Conservation (phyloP, 495 filamentous ascomycete species). For the Podospora comata region DNA sequence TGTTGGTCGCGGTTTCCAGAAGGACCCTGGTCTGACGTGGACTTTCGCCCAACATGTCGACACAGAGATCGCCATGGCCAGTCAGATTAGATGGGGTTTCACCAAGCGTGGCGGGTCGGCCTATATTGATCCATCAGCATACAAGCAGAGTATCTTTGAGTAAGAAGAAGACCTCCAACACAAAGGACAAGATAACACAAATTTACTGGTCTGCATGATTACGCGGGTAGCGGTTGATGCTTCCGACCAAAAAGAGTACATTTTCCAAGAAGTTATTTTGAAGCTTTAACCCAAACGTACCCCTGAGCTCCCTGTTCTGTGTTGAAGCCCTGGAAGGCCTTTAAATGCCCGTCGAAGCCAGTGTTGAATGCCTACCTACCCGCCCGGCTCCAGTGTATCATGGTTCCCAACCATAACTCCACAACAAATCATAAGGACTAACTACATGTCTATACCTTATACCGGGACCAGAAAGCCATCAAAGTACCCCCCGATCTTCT, state of each 20-base stretch:
- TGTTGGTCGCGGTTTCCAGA: slow-evolving; percentile 63
- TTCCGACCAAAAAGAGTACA: no score
- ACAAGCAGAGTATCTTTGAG: slow-evolving; percentile 12
- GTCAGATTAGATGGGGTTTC: slow-evolving; percentile 13
- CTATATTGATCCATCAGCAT: slow-evolving; percentile 11
- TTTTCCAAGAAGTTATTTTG: no score
- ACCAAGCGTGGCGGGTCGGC: slow-evolving; percentile 10
- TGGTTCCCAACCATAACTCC: no score
- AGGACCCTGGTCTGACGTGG: slow-evolving; percentile 66
- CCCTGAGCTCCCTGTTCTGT: not conserved
- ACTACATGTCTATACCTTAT: not conserved
- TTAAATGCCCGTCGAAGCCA: not conserved
- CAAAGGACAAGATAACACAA: no score
- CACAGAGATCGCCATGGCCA: slow-evolving; percentile 15
- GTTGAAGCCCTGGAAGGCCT: not conserved
- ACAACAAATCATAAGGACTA: no score
- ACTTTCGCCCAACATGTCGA: slow-evolving; percentile 30
- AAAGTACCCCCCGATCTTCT: not conserved
- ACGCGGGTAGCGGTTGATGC: no score
- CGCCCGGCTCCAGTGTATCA: no score
- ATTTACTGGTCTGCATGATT: no score
- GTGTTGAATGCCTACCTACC: not conserved
- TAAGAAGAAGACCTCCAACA: not conserved
- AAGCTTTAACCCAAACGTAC: no score
- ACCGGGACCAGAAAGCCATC: not conserved